phyloP scores from a whole-genome alignment of 31 red algal genomes.

The Endocladia muricata region DNA sequence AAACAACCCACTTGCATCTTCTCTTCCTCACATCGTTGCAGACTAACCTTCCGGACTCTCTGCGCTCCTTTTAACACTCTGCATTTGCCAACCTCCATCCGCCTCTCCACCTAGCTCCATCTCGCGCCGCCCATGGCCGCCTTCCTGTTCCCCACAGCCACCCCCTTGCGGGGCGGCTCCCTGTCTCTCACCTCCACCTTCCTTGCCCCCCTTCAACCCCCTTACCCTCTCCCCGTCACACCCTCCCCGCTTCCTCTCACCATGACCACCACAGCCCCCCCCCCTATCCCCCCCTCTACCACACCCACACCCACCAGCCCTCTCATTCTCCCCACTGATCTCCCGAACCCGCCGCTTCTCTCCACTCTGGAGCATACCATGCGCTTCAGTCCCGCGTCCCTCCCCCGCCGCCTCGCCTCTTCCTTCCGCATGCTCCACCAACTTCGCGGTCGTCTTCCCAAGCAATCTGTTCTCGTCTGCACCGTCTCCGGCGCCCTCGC shows the following conservation, averaged over 20 bases:
- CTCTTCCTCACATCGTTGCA: background rate
- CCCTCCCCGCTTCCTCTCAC: background rate
- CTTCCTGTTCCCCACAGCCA: background rate
- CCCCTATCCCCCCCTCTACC: background rate
- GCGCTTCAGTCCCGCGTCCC: conserved; percentile 28
- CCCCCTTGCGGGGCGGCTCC: background rate
- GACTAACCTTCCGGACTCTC: background rate
- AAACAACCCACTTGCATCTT: background rate
- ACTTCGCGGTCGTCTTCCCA: conserved; percentile 39
- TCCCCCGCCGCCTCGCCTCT: conserved; percentile 15
- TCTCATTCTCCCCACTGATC: conserved; percentile 38
- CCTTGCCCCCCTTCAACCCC: background rate
- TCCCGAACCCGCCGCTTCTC: conserved; percentile 42
- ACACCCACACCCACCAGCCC: background rate
- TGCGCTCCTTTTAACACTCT: background rate
- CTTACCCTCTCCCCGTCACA: background rate
- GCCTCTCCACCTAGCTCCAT: too few species aligned
- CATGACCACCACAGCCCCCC: background rate
- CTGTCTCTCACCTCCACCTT: background rate
- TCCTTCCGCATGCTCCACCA: conserved; percentile 41
- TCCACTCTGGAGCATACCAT: conserved; percentile 49
- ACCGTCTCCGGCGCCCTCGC: conserved; percentile 34
- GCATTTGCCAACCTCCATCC: background rate
- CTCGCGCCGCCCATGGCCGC: background rate
- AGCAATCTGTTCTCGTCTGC: conserved; percentile 41